These are phyloP conservation scores for Venturia carpophila DNA, from an alignment of 2,329 filamentous ascomycete species.

Conservation along the genomic window DNA sequence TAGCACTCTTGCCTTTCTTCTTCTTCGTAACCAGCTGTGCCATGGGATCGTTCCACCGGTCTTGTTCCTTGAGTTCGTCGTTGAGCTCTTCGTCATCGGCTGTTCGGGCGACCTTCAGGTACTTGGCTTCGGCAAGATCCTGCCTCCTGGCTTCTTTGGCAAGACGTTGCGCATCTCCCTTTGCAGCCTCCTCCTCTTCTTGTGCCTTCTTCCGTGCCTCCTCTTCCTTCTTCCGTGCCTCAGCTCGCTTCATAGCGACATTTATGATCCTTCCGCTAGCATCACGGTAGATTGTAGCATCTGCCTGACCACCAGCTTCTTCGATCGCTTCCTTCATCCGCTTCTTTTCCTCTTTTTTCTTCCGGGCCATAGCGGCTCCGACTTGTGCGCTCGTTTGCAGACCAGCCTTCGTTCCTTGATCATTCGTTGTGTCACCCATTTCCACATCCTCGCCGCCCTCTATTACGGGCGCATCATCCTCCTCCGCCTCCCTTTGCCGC, in stretches of 20 bases:
- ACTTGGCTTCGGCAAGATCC: conserved; percentile 69
- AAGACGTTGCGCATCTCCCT: conserved; percentile 76
- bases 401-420: conserved; percentile 78
- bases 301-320: conserved; percentile 39
- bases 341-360: conserved; percentile 54
- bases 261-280: conserved; percentile 93
- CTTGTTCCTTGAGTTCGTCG: conserved; percentile 63
- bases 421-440: conserved; percentile 54
- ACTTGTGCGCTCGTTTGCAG: conserved; percentile 79
- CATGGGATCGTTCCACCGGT: conserved; percentile 93
- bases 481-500: conserved; percentile 41
- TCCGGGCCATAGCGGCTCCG: conserved; percentile 46
- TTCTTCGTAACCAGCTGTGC: conserved; percentile 62
- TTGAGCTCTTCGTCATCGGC: conserved; percentile 87
- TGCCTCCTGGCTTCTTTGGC: conserved; percentile 58
- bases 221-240: conserved; percentile 71
- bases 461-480: conserved; percentile 37
- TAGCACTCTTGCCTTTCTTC: conserved; percentile 39
- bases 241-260: conserved; percentile 79
- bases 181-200: conserved; percentile 60
- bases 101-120: conserved; percentile 69
- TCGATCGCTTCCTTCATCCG: conserved; percentile 40
- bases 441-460: conserved; percentile 19
- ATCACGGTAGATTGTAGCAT: conserved; percentile 91
- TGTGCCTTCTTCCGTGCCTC: conserved; percentile 58